Base-by-base conservation (phyloP, 202 grass and related monocot species). In the Panicum hallii region DNA sequence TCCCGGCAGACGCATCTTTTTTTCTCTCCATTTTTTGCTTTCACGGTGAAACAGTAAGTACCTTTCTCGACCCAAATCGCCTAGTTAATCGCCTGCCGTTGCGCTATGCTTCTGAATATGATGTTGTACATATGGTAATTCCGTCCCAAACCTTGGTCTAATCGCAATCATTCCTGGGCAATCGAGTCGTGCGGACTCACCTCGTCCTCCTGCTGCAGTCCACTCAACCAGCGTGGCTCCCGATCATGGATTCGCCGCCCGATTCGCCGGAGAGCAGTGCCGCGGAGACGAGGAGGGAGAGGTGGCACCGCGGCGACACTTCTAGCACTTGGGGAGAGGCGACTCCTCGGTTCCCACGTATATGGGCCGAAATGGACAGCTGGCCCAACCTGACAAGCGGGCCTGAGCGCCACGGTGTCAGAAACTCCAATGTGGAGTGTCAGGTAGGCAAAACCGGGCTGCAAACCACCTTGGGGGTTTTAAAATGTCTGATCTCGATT, bases 351-450 rank as follows among this genome's bases (percentile, higher is more conserved):
- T 0, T 50, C 0, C 13, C 14, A 16, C 7, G 2, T 55, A 55
- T 4, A 52, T 52, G 49, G 52, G 52, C 52, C 52, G 0, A 52
- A 5, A 44, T 44, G 0, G 43, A 44, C 7, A 6, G 8, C 7
- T 6, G 43, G 43, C 43, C 14, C 12, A 5, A 5, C 14, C 13
- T 52, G 14, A 52, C 14, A 16, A 1, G 49, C 4, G 19, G 54
- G 2, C 19, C 19, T 3, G 6, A 8, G 2, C 2, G 19, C 54
- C 19, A n/a, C 6, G 0, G 6, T 56, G 54, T 20, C 17, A 20
- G 8, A 2, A 0, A 0, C 0, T 0, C 54, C 54, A 56, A 1
- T 19, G 7, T n/a, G 54, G 54, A 7, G 1, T 0, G 5, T 19
- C 53, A n/a, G 0, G 0, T 7, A 0, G 0, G 6, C 54, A 56